These are phyloP conservation scores for Fraxinus velutina DNA, from an alignment of 305 asterid species.

Conservation along the genomic window DNA sequence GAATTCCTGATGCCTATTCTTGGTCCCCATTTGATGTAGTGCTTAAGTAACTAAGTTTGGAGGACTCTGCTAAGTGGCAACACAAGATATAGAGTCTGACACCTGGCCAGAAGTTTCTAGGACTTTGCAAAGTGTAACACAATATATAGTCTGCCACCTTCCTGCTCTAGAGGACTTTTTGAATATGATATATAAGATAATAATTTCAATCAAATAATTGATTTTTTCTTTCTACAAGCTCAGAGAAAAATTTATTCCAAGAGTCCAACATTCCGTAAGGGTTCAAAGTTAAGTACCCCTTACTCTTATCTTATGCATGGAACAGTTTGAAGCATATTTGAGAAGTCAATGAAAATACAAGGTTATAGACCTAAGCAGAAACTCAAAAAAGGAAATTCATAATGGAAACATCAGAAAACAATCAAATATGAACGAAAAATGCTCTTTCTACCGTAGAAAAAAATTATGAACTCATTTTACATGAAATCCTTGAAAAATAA, in stretches of 20 bases:
- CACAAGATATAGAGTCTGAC: neutral
- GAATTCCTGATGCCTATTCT: neutral
- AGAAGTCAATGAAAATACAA: neutral
- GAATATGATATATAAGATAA: neutral
- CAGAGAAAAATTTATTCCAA: neutral
- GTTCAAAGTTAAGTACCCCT: neutral
- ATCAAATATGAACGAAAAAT: neutral
- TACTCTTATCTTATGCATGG: neutral
- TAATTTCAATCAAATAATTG: neutral
- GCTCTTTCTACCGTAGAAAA: neutral
- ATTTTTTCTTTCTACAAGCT: neutral
- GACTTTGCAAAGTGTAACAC: neutral
- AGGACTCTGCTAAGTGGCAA: neutral
- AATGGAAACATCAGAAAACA: neutral
- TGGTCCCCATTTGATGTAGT: neutral
- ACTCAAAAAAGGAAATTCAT: neutral
- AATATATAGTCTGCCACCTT: neutral
- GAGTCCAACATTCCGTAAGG: neutral
- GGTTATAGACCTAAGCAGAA: neutral
- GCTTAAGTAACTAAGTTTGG: neutral
- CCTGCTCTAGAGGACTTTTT: neutral
- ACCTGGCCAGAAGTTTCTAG: neutral
- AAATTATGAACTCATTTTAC: neutral
- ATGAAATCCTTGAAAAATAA: neutral
- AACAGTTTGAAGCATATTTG: neutral